Conservation (phyloP, 2,329 filamentous ascomycete species). For the Ophiocordyceps robertsii region DNA sequence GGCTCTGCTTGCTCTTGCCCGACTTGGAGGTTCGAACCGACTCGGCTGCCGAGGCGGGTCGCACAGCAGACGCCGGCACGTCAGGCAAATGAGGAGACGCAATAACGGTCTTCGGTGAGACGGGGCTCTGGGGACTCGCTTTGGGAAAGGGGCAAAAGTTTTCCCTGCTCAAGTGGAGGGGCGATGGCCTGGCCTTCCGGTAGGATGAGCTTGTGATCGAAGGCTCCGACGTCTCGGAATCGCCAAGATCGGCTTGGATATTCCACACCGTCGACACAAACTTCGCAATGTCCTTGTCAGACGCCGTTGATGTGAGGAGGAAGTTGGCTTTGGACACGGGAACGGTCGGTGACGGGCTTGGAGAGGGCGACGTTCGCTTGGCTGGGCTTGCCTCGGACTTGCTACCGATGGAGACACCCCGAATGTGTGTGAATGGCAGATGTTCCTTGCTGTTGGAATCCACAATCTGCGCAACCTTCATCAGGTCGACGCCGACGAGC, state of each 20-base stretch:
- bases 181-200: slow-evolving; percentile 10
- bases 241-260: slow-evolving; percentile 16
- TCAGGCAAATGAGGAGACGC: slow-evolving; percentile 1
- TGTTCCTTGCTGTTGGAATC: slow-evolving; percentile 25
- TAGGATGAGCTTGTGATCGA: slow-evolving; percentile 7
- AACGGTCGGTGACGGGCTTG: slow-evolving; percentile 14
- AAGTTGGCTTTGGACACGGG: slow-evolving; percentile 41
- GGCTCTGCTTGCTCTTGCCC: slow-evolving; percentile 14
- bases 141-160: slow-evolving; percentile 17
- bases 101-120: slow-evolving; percentile 4
- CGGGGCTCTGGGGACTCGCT: slow-evolving; percentile 8
- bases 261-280: slow-evolving; percentile 41
- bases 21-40: slow-evolving; percentile 16
- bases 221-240: slow-evolving; percentile 31
- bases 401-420: slow-evolving; percentile 17
- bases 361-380: slow-evolving; percentile 9
- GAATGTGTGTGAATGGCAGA: slow-evolving; percentile 24
- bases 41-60: slow-evolving; percentile 5
- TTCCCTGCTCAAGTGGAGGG: slow-evolving; percentile 10
- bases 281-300: slow-evolving; percentile 35
- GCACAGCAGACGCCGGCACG: slow-evolving; percentile 2
- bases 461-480: slow-evolving; percentile 47
- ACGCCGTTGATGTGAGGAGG: slow-evolving; percentile 40
- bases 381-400: slow-evolving; percentile 10
- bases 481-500: slow-evolving; percentile 38